Evolutionary conservation across 2,329 filamentous ascomycete genomes (phyloP).

Genomic region (Microdochium nivale): DNA sequence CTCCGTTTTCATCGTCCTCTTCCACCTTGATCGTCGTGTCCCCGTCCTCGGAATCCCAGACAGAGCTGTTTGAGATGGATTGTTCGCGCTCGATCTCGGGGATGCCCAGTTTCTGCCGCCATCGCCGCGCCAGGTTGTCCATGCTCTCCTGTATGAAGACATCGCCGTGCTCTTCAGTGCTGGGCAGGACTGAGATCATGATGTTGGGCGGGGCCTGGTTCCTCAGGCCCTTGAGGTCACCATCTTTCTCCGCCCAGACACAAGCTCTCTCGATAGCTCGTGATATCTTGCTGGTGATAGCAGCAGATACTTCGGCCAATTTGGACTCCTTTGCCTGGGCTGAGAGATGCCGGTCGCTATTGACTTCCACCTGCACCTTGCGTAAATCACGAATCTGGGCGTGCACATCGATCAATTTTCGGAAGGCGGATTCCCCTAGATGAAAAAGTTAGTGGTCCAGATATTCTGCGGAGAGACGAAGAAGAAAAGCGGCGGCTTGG

Average conservation of each 20-base stretch:
- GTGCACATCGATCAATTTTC: constrained; percentile 16
- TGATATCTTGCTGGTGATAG: constrained; percentile 11
- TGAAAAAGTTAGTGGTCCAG: neutral
- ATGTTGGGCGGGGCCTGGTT: constrained; percentile 12
- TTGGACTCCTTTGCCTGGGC: neutral
- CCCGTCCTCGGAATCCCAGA: neutral
- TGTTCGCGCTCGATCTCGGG: neutral
- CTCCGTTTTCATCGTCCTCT: neutral
- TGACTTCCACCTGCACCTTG: constrained; percentile 5
- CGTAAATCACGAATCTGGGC: constrained; percentile 15
- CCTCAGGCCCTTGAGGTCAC: constrained; percentile 9
- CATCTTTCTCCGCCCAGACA: constrained; percentile 17
- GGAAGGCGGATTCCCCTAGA: constrained; percentile 13
- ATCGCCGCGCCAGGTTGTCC: neutral
- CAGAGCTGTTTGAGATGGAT: neutral
- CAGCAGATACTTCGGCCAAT: neutral
- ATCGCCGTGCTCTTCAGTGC: neutral
- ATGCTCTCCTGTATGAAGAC: constrained; percentile 1
- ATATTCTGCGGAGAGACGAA: neutral
- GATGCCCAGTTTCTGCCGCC: neutral
- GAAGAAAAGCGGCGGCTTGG: neutral
- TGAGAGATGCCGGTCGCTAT: constrained; percentile 1
- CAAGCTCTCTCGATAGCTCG: constrained; percentile 11
- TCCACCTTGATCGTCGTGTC: neutral
- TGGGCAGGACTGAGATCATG: neutral